phyloP scores from a whole-genome alignment of 805 yeast species.

The Metschnikowia cubensis region DNA sequence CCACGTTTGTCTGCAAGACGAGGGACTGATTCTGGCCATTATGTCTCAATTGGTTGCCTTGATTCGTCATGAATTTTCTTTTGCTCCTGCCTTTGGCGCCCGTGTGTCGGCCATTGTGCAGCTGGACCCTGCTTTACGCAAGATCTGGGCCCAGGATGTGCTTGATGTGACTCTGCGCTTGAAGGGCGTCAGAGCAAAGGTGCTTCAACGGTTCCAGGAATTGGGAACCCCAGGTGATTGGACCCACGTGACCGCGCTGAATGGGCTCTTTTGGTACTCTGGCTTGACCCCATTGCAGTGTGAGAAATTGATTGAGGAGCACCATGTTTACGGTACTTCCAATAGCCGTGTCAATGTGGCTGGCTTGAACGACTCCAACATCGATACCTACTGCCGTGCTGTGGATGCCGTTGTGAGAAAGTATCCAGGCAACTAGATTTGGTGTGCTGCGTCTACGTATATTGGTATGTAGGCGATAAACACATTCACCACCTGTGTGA shows the following conservation, averaged over 20 bases:
- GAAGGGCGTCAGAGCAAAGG: conserved; percentile 26
- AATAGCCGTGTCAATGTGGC: conserved; percentile 45
- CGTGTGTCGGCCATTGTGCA: conserved; percentile 35
- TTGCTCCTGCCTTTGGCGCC: conserved; percentile 47
- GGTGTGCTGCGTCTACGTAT: no score
- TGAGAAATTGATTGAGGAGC: conserved; percentile 26
- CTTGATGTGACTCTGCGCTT: conserved; percentile 28
- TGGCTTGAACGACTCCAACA: conserved; percentile 38
- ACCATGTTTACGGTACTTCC: conserved; percentile 36
- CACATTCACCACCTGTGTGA: no score
- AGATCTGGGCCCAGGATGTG: conserved; percentile 37
- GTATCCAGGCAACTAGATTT: conserved; percentile 6
- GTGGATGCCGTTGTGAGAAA: conserved; percentile 36
- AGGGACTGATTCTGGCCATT: conserved; percentile 12
- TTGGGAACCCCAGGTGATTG: conserved; percentile 44
- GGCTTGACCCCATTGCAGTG: conserved; percentile 36
- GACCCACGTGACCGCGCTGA: conserved; percentile 33
- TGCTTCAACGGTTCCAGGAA: conserved; percentile 27
- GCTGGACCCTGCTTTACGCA: conserved; percentile 19
- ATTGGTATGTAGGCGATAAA: no score
- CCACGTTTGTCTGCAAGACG: conserved; percentile 23
- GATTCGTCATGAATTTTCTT: conserved; percentile 41
- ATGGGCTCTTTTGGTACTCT: conserved; percentile 44
- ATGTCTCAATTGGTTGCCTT: conserved; percentile 27
- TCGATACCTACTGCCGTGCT: conserved; percentile 34